Base-by-base conservation (phyloP, 106 monocot genomes). In the Dendrobium officinale region DNA sequence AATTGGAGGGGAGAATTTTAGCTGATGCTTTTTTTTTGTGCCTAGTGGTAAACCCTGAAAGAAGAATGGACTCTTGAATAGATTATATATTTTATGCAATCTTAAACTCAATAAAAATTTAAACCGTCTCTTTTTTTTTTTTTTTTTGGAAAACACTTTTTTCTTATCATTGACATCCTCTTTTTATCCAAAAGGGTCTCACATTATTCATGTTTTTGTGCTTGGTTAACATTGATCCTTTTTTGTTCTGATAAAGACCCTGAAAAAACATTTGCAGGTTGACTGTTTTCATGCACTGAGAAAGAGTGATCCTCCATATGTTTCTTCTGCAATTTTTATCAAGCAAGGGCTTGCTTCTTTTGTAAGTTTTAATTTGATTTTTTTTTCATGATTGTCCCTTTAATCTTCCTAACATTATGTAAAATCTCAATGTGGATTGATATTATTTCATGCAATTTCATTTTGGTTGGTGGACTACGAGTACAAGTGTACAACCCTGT, bases 271-370 rank as follows among this genome's bases (percentile, higher is more conserved):
- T 11, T 81, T 86, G 81, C 88, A 99, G 98, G 98, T 99, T 59
- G 98, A 99, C 82, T 89, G 91, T 84, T 95, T 99, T 68, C 95
- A 95, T 87, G 89, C 95, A 55, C 79, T 99, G 77, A 91, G 98
- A 2, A 88, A 85, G 78, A 95, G 98, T 79, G 98, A 99, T 82
- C 98, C 98, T 81, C 92, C 98, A n/a, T 95, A 92, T 95, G 95
- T 92, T 84, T 93, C 98, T 58, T 85, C 95, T 75, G 40, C 88
- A 84, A 68, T 91, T 45, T 92, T 98, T 81, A 86, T 98, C 80
- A 95, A 89, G 83, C 92, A 93, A 75, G 95, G 98, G 49, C 92
- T 98, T 72, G 81, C 92, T 83, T 90, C 98, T 77, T 98, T 98
- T 87, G 98, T 95, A 98, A 83, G 98, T 91, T 20, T 19, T 44